Base-by-base conservation (phyloP, 768 basidiomycete species). In the Sistotremastrum suecicum region DNA sequence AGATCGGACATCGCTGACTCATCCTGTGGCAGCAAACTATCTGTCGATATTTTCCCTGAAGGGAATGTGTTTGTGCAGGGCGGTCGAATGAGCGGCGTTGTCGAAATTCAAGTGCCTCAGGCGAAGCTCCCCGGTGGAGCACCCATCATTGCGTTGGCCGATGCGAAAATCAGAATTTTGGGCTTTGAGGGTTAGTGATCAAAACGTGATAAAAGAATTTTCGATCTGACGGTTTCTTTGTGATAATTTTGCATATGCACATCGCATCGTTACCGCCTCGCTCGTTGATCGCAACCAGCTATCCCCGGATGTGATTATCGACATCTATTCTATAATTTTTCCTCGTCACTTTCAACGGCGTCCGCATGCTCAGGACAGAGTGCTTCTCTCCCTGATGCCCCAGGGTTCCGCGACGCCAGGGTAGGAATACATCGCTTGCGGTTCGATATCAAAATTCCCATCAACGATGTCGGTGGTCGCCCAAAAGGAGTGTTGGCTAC, bases 311-410 rank as follows among this genome's bases (percentile, higher is more conserved):
- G 72, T 45, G 67, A 71, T 29, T 67, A 72, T n/a, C 68, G 80
- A 10, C 77, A 84, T 58, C 78, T 81, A 8, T 94, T 95, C 61
- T 92, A 84, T 58, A 86, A 89, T 53, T 74, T 73, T 57, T 76
- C 80, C 5, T 65, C 70, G 6, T 60, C 66, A 29, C 63, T 87
- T 9, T 65, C 75, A 4, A 62, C 64, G 12, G 68, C 67, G n/a
- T 68, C 67, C 38, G 64, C 62, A 41, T 66, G 67, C 51, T 64
- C 63, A 39, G 59, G 56, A 38, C 56, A 76, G 39, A 73, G 66
- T 53, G 56, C 58, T 35, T 68, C 75, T 12, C 60, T 60, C 7
- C 58, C 65, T 2, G 76, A 84, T 54, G 51, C 58, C 7, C 78
- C 84, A 49, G 83, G 80, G 4, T 85, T 78, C 61, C 64, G 70